Conservation (phyloP, 345 rosid genomes). For the Lagerstroemia speciosa region DNA sequence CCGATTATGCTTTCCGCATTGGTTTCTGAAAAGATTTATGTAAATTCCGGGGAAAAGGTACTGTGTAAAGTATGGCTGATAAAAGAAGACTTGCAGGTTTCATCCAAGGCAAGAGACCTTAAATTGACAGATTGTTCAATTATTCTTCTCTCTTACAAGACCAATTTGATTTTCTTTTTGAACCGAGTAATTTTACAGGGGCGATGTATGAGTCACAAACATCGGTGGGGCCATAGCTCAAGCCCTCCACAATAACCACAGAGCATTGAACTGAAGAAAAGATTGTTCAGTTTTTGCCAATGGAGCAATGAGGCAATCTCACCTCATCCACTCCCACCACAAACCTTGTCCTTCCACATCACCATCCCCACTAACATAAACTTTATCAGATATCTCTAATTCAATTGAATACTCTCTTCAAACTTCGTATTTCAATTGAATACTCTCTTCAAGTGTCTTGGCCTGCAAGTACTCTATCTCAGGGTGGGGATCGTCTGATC, state of each 20-base stretch:
- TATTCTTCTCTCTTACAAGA: too few relatives aligned
- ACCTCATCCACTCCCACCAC: constrained; percentile 96
- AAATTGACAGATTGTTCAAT: too few relatives aligned
- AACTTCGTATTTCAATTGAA: constrained; percentile 29
- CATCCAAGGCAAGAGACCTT: too few relatives aligned
- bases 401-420: constrained; percentile 5
- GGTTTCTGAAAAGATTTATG: too few relatives aligned
- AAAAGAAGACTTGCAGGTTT: too few relatives aligned
- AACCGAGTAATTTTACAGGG: not conserved
- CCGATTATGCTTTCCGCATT: too few relatives aligned
- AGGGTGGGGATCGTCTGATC: constrained; percentile 52
- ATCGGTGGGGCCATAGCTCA: constrained; percentile 28
- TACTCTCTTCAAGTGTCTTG: constrained; percentile 76
- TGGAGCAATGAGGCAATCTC: constrained; percentile 68
- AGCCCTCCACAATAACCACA: constrained; percentile 15
- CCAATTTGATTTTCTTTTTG: not conserved
- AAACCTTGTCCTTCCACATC: constrained; percentile 38
- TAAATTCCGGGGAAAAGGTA: too few relatives aligned
- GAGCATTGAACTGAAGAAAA: constrained; percentile 1
- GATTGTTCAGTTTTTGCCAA: constrained; percentile 32
- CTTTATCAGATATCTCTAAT: constrained; percentile 8
- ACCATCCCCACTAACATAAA: constrained; percentile 2
- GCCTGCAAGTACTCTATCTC: constrained; percentile 71
- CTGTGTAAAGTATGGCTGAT: too few relatives aligned
- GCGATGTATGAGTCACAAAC: constrained; percentile 2